Evolutionary conservation across 2,329 filamentous ascomycete species (phyloP).

Genomic region (Aspergillus nomiae): DNA sequence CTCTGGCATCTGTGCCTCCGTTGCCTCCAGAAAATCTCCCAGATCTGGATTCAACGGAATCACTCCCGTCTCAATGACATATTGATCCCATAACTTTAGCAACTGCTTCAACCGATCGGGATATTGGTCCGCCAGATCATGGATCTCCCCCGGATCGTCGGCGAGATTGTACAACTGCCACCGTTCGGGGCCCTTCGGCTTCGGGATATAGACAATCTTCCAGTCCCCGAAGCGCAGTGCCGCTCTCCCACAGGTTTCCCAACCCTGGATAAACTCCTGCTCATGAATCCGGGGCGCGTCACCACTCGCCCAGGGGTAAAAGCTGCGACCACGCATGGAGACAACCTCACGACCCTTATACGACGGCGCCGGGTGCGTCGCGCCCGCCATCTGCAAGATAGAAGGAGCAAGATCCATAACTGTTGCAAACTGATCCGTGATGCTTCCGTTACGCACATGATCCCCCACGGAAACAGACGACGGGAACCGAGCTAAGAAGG

Average conservation of each 20-base stretch:
- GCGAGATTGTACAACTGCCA: conserved; percentile 61
- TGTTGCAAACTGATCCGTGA: conserved; percentile 56
- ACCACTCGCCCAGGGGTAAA: conserved; percentile 46
- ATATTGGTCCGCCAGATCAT: conserved; percentile 46
- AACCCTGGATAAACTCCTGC: conserved; percentile 56
- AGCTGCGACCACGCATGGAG: conserved; percentile 53
- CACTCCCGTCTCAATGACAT: conserved; percentile 61
- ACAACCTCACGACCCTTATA: conserved; percentile 56
- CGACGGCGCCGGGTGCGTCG: conserved; percentile 55
- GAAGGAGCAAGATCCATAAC: conserved; percentile 57
- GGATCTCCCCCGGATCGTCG: conserved; percentile 55
- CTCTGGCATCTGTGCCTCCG: conserved; percentile 66
- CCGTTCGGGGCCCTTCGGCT: conserved; percentile 56
- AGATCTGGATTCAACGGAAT: conserved; percentile 61
- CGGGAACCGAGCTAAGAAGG: conserved; percentile 52
- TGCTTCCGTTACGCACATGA: conserved; percentile 33
- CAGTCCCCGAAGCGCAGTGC: conserved; percentile 59
- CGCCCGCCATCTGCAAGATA: conserved; percentile 44
- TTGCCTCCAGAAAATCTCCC: conserved; percentile 60
- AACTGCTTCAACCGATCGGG: conserved; percentile 51
- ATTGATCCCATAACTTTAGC: conserved; percentile 59
- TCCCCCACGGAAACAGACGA: conserved; percentile 22
- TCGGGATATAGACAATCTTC: conserved; percentile 61
- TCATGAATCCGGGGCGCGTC: conserved; percentile 48
- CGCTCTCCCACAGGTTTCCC: conserved; percentile 58